phyloP scores from a whole-genome alignment of 768 basidiomycete genomes.

The Lactarius evosmus region DNA sequence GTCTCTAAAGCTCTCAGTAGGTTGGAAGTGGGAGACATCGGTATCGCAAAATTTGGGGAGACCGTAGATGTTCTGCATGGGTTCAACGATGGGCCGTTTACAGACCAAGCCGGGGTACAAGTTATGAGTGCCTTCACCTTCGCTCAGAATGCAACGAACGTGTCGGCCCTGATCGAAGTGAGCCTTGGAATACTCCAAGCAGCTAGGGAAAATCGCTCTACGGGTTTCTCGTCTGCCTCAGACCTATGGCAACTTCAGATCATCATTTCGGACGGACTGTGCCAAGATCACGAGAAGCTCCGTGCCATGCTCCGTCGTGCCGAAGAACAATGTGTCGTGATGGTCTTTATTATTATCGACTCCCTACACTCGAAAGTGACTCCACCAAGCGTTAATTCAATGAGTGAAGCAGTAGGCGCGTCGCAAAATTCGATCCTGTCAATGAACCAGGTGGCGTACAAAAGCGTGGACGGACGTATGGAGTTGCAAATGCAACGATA shows the following conservation, averaged over 20 bases:
- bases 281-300: constrained; percentile 89
- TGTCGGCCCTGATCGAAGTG: constrained; percentile 74
- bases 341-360: constrained; percentile 95
- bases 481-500: constrained; percentile 87
- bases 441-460: constrained; percentile 91
- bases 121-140: constrained; percentile 86
- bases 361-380: constrained; percentile 59
- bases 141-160: constrained; percentile 85
- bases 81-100: constrained; percentile 78
- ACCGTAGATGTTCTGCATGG: constrained; percentile 83
- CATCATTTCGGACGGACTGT: constrained; percentile 99
- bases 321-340: constrained; percentile 86
- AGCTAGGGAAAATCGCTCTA: constrained; percentile 65
- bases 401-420: constrained; percentile 2
- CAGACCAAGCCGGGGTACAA: constrained; percentile 74
- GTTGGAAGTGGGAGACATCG: constrained; percentile 94
- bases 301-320: constrained; percentile 78
- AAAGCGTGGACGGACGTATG: constrained; percentile 73
- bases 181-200: constrained; percentile 70
- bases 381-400: constrained; percentile 10
- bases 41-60: constrained; percentile 87
- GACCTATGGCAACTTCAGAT: constrained; percentile 98
- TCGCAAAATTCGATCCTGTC: constrained; percentile 79
- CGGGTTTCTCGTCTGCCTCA: constrained; percentile 59
- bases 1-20: constrained; percentile 87